Base-by-base conservation (phyloP, 2,329 filamentous ascomycete species). In the Podosphaera leucotricha region DNA sequence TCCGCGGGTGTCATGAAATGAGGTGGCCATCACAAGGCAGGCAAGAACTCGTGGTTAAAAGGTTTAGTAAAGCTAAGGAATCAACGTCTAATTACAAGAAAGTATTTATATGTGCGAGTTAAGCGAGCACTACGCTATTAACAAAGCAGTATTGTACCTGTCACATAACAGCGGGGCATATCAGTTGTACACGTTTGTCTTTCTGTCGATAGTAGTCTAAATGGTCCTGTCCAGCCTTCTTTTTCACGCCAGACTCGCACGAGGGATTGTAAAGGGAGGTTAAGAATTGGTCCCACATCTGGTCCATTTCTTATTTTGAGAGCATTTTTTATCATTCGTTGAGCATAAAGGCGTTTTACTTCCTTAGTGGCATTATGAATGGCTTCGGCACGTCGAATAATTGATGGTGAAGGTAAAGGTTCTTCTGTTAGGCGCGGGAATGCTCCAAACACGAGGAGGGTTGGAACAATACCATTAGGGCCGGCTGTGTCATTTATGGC, bases 211-310 rank as follows among this genome's bases (percentile, higher is more conserved):
- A 47, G 5, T 18, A 50, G 43, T n/a, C 45, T 45, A 26, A 39
- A 46, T 35, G 41, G 44, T 28, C 46, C 43, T 18, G 38, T 35
- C 43, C 38, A 46, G 5, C 26, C 21, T 13, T 38, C 33, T 10
- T 35, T 38, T 42, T 48, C 47, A 43, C 44, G 26, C 38, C 24
- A 49, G 33, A 49, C 46, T 21, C 15, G 24, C 11, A 49, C 41
- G 10, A 46, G 18, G 8, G 39, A 46, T 13, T 46, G 30, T 18
- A 44, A 24, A 16, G 28, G 22, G n/a, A 48, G 41, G 35, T 45
- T 38, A 16, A 43, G 26, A 19, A 41, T 28, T 13, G 6, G 16
- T 33, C 11, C n/a, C 7, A 28, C 37, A 36, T 40, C 28, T 6
- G 43, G 44, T 6, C 43, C 21, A 38, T 48, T 48, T 16, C 36